Conservation (phyloP, 169 alveolate genomes). For the Besnoitia besnoiti region DNA sequence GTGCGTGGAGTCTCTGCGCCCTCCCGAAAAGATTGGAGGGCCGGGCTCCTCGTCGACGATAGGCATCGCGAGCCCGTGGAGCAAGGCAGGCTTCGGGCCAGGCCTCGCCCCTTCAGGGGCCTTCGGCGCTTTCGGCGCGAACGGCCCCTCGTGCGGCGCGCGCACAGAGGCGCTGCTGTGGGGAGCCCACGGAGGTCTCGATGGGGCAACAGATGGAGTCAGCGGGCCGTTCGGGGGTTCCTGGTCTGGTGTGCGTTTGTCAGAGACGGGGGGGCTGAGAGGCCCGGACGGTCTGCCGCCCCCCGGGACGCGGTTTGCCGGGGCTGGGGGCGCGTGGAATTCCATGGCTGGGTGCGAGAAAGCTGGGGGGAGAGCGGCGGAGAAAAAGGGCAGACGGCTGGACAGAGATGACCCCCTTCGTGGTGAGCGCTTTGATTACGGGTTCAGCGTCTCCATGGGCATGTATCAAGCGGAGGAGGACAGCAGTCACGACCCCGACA, state of each 20-base stretch:
- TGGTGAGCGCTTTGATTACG: background rate
- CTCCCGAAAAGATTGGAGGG: background rate
- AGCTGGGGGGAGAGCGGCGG: background rate
- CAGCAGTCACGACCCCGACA: slow-evolving; percentile 22
- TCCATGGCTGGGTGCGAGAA: background rate
- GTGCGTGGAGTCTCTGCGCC: background rate
- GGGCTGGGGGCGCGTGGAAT: background rate
- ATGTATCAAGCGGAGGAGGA: slow-evolving; percentile 50
- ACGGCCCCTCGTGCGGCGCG: too few relatives aligned
- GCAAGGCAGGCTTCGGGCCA: background rate
- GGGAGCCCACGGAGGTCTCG: background rate
- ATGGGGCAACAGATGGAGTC: background rate
- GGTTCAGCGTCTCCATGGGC: slow-evolving; percentile 51
- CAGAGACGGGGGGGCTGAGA: background rate
- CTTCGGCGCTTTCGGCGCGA: background rate
- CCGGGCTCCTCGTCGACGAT: background rate
- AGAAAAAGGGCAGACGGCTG: background rate
- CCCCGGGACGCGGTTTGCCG: background rate
- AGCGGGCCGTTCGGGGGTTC: background rate
- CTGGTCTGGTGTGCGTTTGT: background rate
- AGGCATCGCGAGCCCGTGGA: background rate
- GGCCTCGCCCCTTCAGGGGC: background rate
- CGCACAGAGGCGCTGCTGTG: too few relatives aligned
- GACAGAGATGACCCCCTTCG: background rate
- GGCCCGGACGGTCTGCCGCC: background rate